These are phyloP conservation scores for Penicillium taxi DNA, from an alignment of 495 filamentous ascomycete species.

Conservation along the genomic window DNA sequence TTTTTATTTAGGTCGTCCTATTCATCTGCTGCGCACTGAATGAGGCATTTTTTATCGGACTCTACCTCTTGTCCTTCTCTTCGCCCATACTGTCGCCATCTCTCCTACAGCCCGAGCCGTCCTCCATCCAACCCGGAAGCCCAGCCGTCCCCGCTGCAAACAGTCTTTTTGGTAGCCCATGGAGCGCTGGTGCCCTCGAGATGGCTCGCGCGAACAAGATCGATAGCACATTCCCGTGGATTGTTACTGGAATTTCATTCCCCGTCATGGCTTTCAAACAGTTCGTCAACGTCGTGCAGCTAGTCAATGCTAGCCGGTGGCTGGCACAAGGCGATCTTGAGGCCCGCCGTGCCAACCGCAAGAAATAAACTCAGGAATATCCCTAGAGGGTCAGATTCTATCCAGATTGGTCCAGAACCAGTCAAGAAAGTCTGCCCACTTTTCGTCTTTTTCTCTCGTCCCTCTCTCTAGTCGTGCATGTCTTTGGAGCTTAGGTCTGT, in stretches of 20 bases:
- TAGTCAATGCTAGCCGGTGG: constrained; percentile 89
- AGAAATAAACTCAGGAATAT: constrained; percentile 7
- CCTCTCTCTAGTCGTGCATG: constrained; percentile 27
- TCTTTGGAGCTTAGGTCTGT: constrained; percentile 34
- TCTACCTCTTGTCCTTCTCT: constrained; percentile 96
- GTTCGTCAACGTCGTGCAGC: constrained; percentile 84
- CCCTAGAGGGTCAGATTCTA: too few species aligned
- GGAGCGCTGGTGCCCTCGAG: constrained; percentile 86
- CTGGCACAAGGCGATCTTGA: constrained; percentile 76
- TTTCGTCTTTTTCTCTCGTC: constrained; percentile 11
- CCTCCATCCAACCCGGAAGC: constrained; percentile 54
- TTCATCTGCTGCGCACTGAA: constrained; percentile 87
- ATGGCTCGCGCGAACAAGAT: constrained; percentile 91
- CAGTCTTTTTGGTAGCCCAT: constrained; percentile 71
- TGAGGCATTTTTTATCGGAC: constrained; percentile 92
- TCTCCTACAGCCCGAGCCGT: constrained; percentile 52
- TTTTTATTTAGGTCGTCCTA: constrained; percentile 81
- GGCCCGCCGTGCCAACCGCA: constrained; percentile 26
- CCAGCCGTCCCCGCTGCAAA: constrained; percentile 57
- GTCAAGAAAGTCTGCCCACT: background rate
- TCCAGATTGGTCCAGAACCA: background rate
- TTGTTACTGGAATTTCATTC: constrained; percentile 69
- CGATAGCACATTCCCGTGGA: constrained; percentile 76
- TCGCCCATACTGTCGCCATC: constrained; percentile 77
- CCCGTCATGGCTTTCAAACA: constrained; percentile 91